Evolutionary conservation across 306 rosid species (phyloP).

Genomic region (Rosa lucieae): DNA sequence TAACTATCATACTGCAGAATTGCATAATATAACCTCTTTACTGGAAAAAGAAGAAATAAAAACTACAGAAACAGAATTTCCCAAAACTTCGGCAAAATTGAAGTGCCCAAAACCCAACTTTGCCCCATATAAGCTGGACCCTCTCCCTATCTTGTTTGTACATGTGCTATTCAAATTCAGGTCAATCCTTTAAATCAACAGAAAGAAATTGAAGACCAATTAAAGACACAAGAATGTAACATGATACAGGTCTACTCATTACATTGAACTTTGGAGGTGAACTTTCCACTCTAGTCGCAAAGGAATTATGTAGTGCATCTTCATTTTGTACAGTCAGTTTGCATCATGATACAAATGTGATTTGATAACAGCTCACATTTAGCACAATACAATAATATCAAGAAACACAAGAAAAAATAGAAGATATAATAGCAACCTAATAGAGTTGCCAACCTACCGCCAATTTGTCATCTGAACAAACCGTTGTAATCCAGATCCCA

Average conservation of each 20-base stretch:
- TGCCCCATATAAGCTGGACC: background rate
- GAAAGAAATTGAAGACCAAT: background rate
- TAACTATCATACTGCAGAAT: background rate
- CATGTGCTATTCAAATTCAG: background rate
- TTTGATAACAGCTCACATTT: slow-evolving; percentile 1
- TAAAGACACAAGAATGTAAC: background rate
- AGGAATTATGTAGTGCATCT: background rate
- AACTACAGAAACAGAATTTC: background rate
- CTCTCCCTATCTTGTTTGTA: background rate
- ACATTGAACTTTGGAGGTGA: background rate
- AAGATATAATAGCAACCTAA: slow-evolving; percentile 3
- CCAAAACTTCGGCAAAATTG: background rate
- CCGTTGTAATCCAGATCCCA: slow-evolving; percentile 87
- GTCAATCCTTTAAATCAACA: background rate
- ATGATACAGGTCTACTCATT: background rate
- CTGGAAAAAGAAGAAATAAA: background rate
- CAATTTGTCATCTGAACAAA: slow-evolving; percentile 97
- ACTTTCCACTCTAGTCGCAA: background rate
- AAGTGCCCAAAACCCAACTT: background rate
- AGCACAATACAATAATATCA: background rate
- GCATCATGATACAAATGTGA: slow-evolving; percentile 5
- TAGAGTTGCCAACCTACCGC: slow-evolving; percentile 56
- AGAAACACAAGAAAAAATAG: slow-evolving; percentile 2
- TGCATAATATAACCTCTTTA: background rate
- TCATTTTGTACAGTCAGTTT: background rate